Evolutionary conservation across 805 yeast species (phyloP).

Genomic region (Ogataea pilisensis): DNA sequence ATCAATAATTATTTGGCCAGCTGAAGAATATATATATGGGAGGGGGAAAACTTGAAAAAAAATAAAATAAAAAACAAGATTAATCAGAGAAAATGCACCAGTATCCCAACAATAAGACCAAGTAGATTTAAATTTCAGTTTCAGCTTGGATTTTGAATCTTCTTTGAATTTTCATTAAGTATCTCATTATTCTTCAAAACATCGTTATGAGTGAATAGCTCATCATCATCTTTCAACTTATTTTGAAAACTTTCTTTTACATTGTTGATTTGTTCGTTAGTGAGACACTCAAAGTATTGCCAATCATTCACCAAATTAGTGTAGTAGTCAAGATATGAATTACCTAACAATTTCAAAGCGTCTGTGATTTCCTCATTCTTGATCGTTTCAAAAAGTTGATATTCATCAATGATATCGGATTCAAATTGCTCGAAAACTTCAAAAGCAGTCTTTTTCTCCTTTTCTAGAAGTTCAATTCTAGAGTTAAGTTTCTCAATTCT

Average conservation of each 20-base stretch:
- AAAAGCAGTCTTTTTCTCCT: constrained; percentile 41
- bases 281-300: constrained; percentile 37
- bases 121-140: no score
- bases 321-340: constrained; percentile 72
- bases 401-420: constrained; percentile 44
- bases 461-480: constrained; percentile 40
- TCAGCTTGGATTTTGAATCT: constrained; percentile 3
- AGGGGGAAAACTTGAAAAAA: no score
- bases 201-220: constrained; percentile 23
- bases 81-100: no score
- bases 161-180: constrained; percentile 21
- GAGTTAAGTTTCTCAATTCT: constrained; percentile 36
- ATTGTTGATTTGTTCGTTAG: not conserved
- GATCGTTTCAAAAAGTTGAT: constrained; percentile 69
- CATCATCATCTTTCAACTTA: constrained; percentile 21
- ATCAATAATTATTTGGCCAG: not conserved
- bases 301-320: constrained; percentile 64
- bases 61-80: no score
- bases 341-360: constrained; percentile 69
- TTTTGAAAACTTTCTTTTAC: constrained; percentile 10
- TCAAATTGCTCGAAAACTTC: constrained; percentile 44
- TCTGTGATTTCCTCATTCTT: constrained; percentile 73
- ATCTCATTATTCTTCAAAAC: constrained; percentile 25
- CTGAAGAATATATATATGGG: no score
- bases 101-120: no score